Base-by-base conservation (phyloP, 805 yeast genomes). In the Dipodascopsis uninucleata region DNA sequence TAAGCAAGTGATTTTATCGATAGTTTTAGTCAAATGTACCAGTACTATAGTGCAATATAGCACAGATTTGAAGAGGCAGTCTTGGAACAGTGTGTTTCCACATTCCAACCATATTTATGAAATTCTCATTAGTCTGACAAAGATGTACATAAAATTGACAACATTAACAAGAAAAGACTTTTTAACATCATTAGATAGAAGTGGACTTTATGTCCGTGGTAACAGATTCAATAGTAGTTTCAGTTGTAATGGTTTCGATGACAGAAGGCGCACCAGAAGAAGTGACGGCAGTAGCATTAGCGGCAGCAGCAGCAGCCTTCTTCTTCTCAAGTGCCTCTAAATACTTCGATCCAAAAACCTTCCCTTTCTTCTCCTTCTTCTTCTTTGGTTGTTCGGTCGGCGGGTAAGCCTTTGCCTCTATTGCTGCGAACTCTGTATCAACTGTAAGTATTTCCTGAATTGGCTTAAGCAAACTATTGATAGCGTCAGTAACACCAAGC, bases 321-420 rank as follows among this genome's bases (percentile, higher is more conserved):
- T 48, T 42, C 8, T 43, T 39, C 25, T 39, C 47, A 45, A 39
- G 40, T n/a, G 49, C 53, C 28, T 45, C 96, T 32, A 96, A 96
- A 75, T 84, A 86, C 67, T 78, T 78, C n/a, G 87, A 62, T 52
- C 97, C 97, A 69, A 87, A 86, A 63, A 85, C 79, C 72, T 88
- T 88, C 44, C 57, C 61, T 62, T 79, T 83, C 62, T 79, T 85
- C n/a, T n/a, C n/a, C 70, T 78, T 78, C 66, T 79, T 85, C 64
- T 78, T 83, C 64, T 77, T 78, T 57, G 75, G 78, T 34, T 70
- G 73, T 14, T 71, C 77, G 9, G 75, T 85, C 2, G 75, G 82
- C 39, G 97, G 96, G 71, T 93, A 93, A 34, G 96, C 99, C 61
- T 79, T 76, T 12, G 66, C 74, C 59, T 76, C 78, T 34, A 89